A percentile compares a stretch with the other conserved stretches of the same genome.
phyloP scores from a whole-genome alignment of 148 eudicot genomes.

The Chenopodium berlandieri region DNA sequence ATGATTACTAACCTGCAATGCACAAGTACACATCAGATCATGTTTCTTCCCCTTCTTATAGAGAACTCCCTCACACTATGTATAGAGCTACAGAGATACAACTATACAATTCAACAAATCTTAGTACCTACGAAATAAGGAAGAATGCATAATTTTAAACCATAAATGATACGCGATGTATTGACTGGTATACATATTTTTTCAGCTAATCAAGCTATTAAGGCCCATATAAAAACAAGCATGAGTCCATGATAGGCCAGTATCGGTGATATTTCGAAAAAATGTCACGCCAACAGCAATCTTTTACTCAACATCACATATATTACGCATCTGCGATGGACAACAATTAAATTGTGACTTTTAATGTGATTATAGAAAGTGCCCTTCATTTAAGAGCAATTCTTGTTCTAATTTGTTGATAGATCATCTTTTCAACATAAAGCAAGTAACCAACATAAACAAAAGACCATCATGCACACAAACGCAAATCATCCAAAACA shows the following conservation, averaged over 20 bases:
- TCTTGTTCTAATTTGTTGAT: no score
- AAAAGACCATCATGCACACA: not conserved
- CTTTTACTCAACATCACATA: not conserved
- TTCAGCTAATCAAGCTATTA: not conserved
- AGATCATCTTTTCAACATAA: no score
- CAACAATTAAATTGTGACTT: not conserved
- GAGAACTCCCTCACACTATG: not conserved
- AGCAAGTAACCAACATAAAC: not conserved
- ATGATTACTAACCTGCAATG: constrained; percentile 87
- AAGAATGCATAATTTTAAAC: not conserved
- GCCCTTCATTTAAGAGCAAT: no score
- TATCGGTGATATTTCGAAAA: not conserved
- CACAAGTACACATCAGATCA: not conserved
- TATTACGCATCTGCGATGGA: not conserved
- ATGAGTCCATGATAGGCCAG: not conserved
- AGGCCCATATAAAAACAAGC: not conserved
- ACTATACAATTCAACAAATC: not conserved
- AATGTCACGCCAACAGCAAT: not conserved
- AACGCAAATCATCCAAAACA: not conserved
- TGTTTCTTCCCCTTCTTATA: not conserved
- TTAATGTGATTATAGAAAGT: no score
- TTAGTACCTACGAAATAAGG: not conserved
- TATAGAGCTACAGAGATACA: not conserved
- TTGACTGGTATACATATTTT: not conserved
- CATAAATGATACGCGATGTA: not conserved